phyloP scores from a whole-genome alignment of 2,329 filamentous ascomycete species.

The Talaromyces sp. region DNA sequence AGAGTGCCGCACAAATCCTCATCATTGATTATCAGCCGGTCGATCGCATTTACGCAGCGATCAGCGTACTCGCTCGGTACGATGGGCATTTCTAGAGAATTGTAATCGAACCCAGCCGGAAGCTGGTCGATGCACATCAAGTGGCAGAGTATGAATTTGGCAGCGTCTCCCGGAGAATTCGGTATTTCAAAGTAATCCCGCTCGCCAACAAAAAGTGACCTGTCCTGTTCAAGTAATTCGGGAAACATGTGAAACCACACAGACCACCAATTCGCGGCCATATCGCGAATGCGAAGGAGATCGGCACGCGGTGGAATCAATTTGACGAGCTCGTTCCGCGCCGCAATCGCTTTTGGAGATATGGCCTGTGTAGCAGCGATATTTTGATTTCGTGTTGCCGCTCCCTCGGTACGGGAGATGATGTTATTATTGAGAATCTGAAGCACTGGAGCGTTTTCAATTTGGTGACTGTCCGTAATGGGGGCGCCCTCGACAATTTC shows the following conservation, averaged over 20 bases:
- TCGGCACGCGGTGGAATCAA: constrained; percentile 35
- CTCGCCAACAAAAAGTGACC: constrained; percentile 17
- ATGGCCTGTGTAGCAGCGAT: constrained; percentile 24
- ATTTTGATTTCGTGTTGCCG: constrained; percentile 24
- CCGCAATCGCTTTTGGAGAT: constrained; percentile 28
- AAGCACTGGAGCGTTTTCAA: constrained; percentile 35
- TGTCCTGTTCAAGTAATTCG: constrained; percentile 24
- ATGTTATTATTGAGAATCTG: constrained; percentile 40
- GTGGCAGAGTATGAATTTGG: constrained; percentile 45
- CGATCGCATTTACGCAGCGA: constrained; percentile 45
- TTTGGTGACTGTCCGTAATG: constrained; percentile 20
- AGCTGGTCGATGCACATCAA: constrained; percentile 44
- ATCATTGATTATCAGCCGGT: constrained; percentile 48
- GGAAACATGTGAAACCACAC: constrained; percentile 35
- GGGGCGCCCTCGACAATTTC: constrained; percentile 2
- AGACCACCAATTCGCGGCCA: constrained; percentile 29
- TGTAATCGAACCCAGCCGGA: constrained; percentile 38
- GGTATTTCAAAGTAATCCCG: constrained; percentile 16
- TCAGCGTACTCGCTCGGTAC: constrained; percentile 45
- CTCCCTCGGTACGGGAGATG: constrained; percentile 30
- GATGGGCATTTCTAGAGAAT: constrained; percentile 35
- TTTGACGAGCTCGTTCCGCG: constrained; percentile 27
- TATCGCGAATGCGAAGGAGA: constrained; percentile 31
- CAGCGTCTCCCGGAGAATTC: constrained; percentile 37
- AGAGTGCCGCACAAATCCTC: constrained; percentile 51